phyloP scores from a whole-genome alignment of 352 stramenopile genomes.

The Pythium guiyangense region DNA sequence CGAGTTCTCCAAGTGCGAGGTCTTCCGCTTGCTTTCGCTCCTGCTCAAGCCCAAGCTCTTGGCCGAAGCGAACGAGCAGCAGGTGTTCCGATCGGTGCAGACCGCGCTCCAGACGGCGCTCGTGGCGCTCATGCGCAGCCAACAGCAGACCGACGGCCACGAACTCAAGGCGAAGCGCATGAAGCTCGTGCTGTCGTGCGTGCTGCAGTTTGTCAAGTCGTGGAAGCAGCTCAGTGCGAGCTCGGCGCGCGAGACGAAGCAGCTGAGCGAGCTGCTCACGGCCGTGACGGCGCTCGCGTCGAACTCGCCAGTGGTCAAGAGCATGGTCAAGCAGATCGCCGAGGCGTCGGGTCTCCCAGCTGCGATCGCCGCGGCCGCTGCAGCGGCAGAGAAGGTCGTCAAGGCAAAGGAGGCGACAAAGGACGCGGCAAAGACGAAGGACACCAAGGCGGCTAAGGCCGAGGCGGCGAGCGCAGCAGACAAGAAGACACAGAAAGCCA shows the following conservation, averaged over 20 bases:
- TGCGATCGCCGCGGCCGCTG: conserved; percentile 8
- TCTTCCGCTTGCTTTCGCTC: conserved; percentile 67
- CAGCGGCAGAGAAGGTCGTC: conserved; percentile 10
- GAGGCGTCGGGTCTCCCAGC: conserved; percentile 15
- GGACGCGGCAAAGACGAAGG: conserved; percentile 6
- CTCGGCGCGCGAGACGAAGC: conserved; percentile 19
- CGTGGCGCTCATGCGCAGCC: conserved; percentile 33
- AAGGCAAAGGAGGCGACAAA: conserved; percentile 3
- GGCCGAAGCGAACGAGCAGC: conserved; percentile 25
- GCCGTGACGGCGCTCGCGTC: conserved; percentile 44
- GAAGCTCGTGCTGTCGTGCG: conserved; percentile 63
- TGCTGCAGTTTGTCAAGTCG: conserved; percentile 63
- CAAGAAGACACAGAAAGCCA: conserved; percentile 12
- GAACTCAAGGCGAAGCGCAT: conserved; percentile 75
- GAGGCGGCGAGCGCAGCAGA: not conserved
- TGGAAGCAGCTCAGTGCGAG: conserved; percentile 27
- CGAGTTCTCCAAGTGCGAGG: conserved; percentile 75
- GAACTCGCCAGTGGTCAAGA: conserved; percentile 64
- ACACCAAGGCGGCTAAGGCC: conserved; percentile 1
- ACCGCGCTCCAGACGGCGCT: conserved; percentile 36
- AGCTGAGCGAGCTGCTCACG: conserved; percentile 31
- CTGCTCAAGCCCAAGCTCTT: conserved; percentile 55
- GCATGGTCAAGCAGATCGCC: conserved; percentile 65
- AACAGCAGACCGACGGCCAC: conserved; percentile 9
- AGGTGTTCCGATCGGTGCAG: conserved; percentile 30